Base-by-base conservation (phyloP, 1,284 basidiomycete species). In the Polyporus tsugae region DNA sequence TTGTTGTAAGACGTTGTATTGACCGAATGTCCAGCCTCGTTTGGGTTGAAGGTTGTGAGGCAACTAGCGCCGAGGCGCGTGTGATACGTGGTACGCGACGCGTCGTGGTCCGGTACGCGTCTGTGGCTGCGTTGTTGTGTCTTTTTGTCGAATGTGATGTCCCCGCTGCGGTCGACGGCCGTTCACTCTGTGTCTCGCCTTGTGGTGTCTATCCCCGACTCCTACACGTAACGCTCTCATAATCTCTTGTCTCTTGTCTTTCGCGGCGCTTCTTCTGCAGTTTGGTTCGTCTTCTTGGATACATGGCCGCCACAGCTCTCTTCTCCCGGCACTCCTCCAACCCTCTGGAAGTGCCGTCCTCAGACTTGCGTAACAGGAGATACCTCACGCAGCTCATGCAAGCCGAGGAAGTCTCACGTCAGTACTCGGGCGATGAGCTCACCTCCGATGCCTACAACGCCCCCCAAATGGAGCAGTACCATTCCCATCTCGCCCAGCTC, bases 291-390 rank as follows among this genome's bases (percentile, higher is more conserved):
- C 65, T 66, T 69, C 64, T 72, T 71, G 69, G 66, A 73, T 73
- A 70, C 60, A 76, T 76, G 75, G 75, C 74, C 62, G 76, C 81
- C 49, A 75, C 78, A 4, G 78, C 79, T 49, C 73, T 79, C 67
- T 72, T 93, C 72, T 93, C 92, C 11, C 90, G 90, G 72, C 92
- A 94, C 75, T 91, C 90, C 15, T 93, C 92, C 55, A 94, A 94
- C 75, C 92, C 92, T 2, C 84, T 93, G 60, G 91, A 94, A 74
- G 86, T 88, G 22, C 81, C 85, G 52, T 87, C 90, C n/a, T 90
- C 89, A 25, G 91, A 94, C 75, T 72, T 79, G 1, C 84, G 83
- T 63, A 90, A 90, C 75, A 80, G 75, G 46, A 75, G 78, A 41
- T 89, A 88, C 75, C 80, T 82, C 64, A 78, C 77, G 57, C 72